Base-by-base conservation (phyloP, 2,329 filamentous ascomycete species). In the Ophiocordyceps camponoti-saundersi region DNA sequence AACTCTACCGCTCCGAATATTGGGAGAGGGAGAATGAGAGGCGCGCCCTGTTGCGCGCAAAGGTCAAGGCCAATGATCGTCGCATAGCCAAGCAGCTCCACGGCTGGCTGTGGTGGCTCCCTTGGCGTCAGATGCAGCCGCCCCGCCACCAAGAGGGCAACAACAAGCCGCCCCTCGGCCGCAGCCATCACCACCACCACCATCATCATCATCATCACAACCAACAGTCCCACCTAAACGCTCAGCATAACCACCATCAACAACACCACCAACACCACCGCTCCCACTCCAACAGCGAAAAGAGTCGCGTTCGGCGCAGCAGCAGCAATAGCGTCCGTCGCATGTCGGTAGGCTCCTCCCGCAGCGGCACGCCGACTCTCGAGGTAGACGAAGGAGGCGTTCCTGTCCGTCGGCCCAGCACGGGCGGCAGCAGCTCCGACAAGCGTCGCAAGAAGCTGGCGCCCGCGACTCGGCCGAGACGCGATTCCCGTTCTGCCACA, bases 21-120 rank as follows among this genome's bases (percentile, higher is more conserved):
- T 98, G 92, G 92, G 90, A 95, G 56, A 81, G 81, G 50, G 92
- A 98, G 62, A 98, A 98, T 59, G 87, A 94, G 61, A 80, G 90
- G 2, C 79, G 92, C 13, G 76, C 82, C 3, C 67, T 84, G 48
- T 68, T 95, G 22, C 75, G 86, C 41, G 59, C 72, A 42, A 84
- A 84, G 58, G 68, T 95, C 45, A 76, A 79, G 51, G 73, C 79
- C 46, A 74, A 77, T 30, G 80, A 89, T 55, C 72, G 74, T 18
- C 78, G 82, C 50, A 65, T 85, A 39, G 80, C 82, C 13, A 79
- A 77, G 56, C 70, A 80, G 55, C 71, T 80, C 50, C 79, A 82
- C 46, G 77, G 82, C 21, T 85, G 81, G 80, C 68, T 93, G 34
- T 93, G 87, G 87, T 93, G 89, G 83, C 77, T 86, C 2, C 84